These are phyloP conservation scores for Lasiosphaeriaceae sp. DNA, from an alignment of 495 filamentous ascomycete genomes.

Conservation along the genomic window DNA sequence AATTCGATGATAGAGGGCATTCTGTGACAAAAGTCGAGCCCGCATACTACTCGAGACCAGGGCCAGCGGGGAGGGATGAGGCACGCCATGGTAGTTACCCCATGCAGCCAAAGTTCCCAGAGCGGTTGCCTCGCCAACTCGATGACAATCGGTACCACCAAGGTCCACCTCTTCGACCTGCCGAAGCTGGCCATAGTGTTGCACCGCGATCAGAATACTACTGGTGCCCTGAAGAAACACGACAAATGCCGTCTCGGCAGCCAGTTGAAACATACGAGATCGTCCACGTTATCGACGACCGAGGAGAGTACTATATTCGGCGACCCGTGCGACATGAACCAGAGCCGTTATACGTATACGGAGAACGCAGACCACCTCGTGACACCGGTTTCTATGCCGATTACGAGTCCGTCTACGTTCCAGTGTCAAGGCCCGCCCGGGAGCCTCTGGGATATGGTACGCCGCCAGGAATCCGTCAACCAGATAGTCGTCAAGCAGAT, in stretches of 20 bases:
- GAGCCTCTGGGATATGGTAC: not conserved
- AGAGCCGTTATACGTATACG: constrained; percentile 15
- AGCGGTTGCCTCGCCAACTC: constrained; percentile 3
- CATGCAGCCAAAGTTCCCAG: not conserved
- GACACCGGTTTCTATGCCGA: constrained; percentile 9
- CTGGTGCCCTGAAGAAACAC: constrained; percentile 28
- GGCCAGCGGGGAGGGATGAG: not conserved
- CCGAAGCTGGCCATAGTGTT: constrained; percentile 15
- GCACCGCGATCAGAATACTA: constrained; percentile 30
- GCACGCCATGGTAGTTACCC: not conserved
- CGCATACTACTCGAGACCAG: constrained; percentile 6
- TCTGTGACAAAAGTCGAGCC: not conserved
- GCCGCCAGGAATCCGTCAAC: not conserved
- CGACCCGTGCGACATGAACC: constrained; percentile 35
- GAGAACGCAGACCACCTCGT: constrained; percentile 2
- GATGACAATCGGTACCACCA: constrained; percentile 17
- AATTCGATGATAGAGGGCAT: not conserved
- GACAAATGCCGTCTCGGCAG: constrained; percentile 18
- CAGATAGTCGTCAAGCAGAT: constrained; percentile 14
- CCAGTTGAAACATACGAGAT: constrained; percentile 40
- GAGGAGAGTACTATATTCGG: constrained; percentile 43
- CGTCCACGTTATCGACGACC: constrained; percentile 40
- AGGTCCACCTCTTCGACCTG: constrained; percentile 3
- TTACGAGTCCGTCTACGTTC: constrained; percentile 20
- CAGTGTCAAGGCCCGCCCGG: not conserved